Percentiles rank a stretch among this genome's conserved stretches.
Conservation (phyloP, 2,329 filamentous ascomycete genomes). For the Colletotrichum trifolii region DNA sequence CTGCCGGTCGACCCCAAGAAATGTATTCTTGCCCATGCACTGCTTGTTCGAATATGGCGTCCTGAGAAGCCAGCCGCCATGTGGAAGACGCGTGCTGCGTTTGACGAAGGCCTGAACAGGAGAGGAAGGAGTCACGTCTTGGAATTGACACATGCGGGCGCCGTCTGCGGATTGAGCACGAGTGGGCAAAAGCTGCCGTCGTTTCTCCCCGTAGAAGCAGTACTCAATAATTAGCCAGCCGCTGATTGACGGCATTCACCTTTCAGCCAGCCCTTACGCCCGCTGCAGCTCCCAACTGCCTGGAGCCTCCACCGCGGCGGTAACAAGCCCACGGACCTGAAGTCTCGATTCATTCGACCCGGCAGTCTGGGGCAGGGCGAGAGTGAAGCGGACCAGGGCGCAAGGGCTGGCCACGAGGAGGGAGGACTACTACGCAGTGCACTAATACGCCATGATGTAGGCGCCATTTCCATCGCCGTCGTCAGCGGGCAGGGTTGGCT, state of each 20-base stretch:
- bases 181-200: conserved; percentile 4
- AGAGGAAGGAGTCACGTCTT: no score
- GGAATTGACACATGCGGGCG: no score
- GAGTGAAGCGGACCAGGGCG: conserved; percentile 17
- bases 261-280: background rate
- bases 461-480: no score
- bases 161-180: no score
- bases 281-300: conserved; percentile 6
- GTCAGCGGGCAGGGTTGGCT: background rate
- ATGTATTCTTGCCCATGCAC: no score
- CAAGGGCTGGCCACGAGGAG: conserved; percentile 37
- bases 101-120: no score
- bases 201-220: background rate
- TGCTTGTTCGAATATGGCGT: no score
- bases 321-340: conserved; percentile 8
- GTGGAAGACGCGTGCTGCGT: no score
- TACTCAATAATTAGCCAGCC: conserved; percentile 6
- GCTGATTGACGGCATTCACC: conserved; percentile 9
- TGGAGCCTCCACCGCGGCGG: conserved; percentile 17
- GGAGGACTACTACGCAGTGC: background rate
- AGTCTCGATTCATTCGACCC: conserved; percentile 20
- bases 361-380: conserved; percentile 20
- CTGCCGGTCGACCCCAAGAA: no score
- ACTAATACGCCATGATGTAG: background rate
- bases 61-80: no score